Percentiles rank a stretch among this genome's conserved stretches.
Evolutionary conservation across 345 rosid genomes (phyloP).

Genomic region (Erucastrum elatum): DNA sequence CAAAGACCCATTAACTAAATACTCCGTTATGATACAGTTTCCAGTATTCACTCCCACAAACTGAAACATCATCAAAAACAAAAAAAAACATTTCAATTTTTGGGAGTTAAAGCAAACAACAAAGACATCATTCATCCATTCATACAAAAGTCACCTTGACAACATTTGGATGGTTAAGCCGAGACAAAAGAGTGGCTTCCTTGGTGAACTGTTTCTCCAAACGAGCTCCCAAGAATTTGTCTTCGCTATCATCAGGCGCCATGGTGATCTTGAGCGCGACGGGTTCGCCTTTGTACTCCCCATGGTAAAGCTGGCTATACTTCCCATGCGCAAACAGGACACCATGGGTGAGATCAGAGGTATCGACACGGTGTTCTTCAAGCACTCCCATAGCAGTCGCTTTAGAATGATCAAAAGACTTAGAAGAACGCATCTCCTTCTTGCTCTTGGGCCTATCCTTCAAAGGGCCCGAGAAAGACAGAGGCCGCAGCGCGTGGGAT

Average conservation of each 20-base stretch:
- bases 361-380: conserved; percentile 59
- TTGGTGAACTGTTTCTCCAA: conserved; percentile 67
- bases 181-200: conserved; percentile 71
- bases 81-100: neutral
- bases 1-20: conserved; percentile 61
- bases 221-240: conserved; percentile 50
- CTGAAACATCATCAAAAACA: conserved; percentile 37
- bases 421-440: conserved; percentile 64
- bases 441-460: conserved; percentile 50
- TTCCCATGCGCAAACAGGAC: conserved; percentile 71
- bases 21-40: conserved; percentile 59
- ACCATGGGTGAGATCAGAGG: conserved; percentile 63
- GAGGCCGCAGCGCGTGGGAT: conserved; percentile 20
- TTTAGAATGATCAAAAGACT: conserved; percentile 64
- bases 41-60: conserved; percentile 59
- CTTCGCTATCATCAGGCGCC: conserved; percentile 62
- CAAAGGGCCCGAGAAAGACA: conserved; percentile 50
- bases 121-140: neutral
- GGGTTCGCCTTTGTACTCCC: conserved; percentile 63
- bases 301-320: conserved; percentile 72
- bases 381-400: conserved; percentile 57
- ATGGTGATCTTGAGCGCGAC: conserved; percentile 75
- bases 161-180: conserved; percentile 63
- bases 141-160: conserved; percentile 57
- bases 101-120: neutral